Evolutionary conservation across 345 rosid genomes (phyloP), one percentile per base, ranked within the genome.

Genomic region (Eucalyptus rudis): DNA sequence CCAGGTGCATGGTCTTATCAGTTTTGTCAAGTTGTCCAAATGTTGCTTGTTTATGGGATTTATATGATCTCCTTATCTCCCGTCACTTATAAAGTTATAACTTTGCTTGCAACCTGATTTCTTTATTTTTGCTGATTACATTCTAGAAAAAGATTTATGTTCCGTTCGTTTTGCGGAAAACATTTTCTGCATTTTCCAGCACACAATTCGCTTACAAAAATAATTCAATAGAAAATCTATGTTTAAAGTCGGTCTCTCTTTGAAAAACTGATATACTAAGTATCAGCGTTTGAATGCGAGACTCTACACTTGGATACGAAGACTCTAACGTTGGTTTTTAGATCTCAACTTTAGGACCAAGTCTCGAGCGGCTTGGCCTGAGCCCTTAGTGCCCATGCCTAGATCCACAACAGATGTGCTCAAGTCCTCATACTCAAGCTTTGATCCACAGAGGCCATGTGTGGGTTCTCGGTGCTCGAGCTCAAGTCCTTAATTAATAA

Each of bases 1-100:
- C 76, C 2, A 64, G 2, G 10, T n/a, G 36, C 36, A 14, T 3
- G 3, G 40, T 4, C 0, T 8, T 19, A 8, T 64, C 1, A 9
- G 4, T 62, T 62, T 15, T 64, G 19, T 1, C 9, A 14, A 64
- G 3, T 3, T 31, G 33, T 66, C 12, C 6, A 68, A 15, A 33
- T 20, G 1, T 68, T 3, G 3, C 68, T 29, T 62, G 33, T 5
- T 29, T 29, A 29, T 6, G 33, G 17, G 44, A 68, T 33, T 71
- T 71, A 2, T 17, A 17, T 71, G 25, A 24, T 11, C n/a, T 59
- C 14, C 16, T 49, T 49, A 49, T 49, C 51, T 49, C 51, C 2
- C 2, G 2, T 2, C 27, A 71, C 8, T 36, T 10, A 10, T 36
- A 10, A 36, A 6, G 3, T 36, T 3, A 5, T 10, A 10, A 15